These are phyloP conservation scores for Malassezia slooffiae DNA, from an alignment of 1,284 basidiomycete genomes.

Conservation along the genomic window DNA sequence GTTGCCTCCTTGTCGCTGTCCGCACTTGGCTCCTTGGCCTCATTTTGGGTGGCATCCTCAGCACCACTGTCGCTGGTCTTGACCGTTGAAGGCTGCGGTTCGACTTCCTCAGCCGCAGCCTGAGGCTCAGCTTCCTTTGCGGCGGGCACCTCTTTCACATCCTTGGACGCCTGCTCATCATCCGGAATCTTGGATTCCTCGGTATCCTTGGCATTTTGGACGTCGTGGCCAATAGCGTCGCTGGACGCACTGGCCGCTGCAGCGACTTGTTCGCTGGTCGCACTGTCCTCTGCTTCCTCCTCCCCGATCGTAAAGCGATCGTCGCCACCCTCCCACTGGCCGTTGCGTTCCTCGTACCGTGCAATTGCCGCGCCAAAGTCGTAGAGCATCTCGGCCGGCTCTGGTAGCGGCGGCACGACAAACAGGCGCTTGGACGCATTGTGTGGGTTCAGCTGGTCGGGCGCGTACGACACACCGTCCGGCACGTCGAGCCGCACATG, in stretches of 20 bases:
- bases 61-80: no score
- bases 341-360: slow-evolving; percentile 1
- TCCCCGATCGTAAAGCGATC: slow-evolving; percentile 17
- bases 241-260: no score
- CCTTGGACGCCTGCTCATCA: no score
- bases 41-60: no score
- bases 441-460: slow-evolving; percentile 30
- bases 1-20: no score
- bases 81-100: no score
- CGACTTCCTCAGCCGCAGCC: no score
- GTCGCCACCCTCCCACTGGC: neutral
- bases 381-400: slow-evolving; percentile 16
- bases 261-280: neutral
- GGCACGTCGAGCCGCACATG: slow-evolving; percentile 40
- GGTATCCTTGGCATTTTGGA: neutral
- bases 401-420: slow-evolving; percentile 18
- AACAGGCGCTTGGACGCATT: slow-evolving; percentile 36
- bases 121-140: no score
- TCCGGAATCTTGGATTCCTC: neutral
- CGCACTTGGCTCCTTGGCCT: no score
- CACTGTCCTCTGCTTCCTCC: slow-evolving; percentile 5
- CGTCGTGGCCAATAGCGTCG: neutral
- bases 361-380: slow-evolving; percentile 27
- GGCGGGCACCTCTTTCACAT: no score
- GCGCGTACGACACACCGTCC: slow-evolving; percentile 37